Evolutionary conservation across 352 stramenopile genomes (phyloP).

Genomic region (Phytophthora fragariaefolia): DNA sequence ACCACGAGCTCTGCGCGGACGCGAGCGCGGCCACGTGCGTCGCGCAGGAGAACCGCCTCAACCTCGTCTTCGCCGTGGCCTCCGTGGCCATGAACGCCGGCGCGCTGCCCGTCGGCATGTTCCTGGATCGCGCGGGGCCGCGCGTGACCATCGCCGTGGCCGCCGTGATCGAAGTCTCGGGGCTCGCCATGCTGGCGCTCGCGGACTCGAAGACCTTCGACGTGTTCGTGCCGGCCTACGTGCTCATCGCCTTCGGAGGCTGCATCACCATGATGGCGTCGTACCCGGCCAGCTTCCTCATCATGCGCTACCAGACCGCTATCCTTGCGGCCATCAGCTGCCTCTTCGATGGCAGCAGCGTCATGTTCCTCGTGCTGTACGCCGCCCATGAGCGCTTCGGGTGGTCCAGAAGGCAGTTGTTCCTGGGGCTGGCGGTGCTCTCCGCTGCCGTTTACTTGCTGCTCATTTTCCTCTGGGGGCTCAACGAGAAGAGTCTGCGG

Average conservation of each 20-base stretch:
- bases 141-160: slow-evolving; percentile 58
- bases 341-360: slow-evolving; percentile 77
- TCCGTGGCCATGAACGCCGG: slow-evolving; percentile 82
- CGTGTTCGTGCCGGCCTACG: slow-evolving; percentile 76
- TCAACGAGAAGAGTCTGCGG: slow-evolving; percentile 69
- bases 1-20: slow-evolving; percentile 70
- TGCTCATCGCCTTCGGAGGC: slow-evolving; percentile 70
- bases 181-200: slow-evolving; percentile 71
- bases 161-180: slow-evolving; percentile 71
- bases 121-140: slow-evolving; percentile 75
- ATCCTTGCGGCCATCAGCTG: slow-evolving; percentile 84
- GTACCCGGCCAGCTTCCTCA: slow-evolving; percentile 76
- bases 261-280: slow-evolving; percentile 87
- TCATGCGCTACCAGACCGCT: slow-evolving; percentile 75
- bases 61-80: slow-evolving; percentile 87
- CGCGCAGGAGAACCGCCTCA: slow-evolving; percentile 86
- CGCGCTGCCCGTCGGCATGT: slow-evolving; percentile 79
- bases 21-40: slow-evolving; percentile 45
- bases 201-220: slow-evolving; percentile 81
- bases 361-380: slow-evolving; percentile 78
- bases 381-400: slow-evolving; percentile 56
- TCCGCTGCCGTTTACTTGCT: slow-evolving; percentile 58
- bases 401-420: slow-evolving; percentile 50
- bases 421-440: slow-evolving; percentile 55
- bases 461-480: slow-evolving; percentile 77